Evolutionary conservation across 306 rosid species (phyloP).

Genomic region (Lotus japonicus): DNA sequence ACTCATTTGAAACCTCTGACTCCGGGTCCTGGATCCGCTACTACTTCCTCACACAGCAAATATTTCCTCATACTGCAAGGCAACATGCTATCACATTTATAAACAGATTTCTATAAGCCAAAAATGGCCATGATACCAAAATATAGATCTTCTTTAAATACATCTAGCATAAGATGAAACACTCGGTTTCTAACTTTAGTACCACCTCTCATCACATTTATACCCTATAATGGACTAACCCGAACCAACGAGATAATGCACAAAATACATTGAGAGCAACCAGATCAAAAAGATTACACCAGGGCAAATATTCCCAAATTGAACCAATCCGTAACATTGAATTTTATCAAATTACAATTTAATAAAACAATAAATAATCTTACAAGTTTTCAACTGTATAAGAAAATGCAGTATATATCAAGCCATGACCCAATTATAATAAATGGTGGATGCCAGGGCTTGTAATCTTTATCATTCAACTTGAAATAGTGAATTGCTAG

Average conservation of each 20-base stretch:
- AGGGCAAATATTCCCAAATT: slow-evolving; percentile 10
- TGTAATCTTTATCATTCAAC: slow-evolving; percentile 5
- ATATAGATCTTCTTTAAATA: no score
- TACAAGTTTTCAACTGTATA: slow-evolving; percentile 5
- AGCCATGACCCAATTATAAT: neutral
- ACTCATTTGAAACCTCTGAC: no score
- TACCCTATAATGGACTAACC: neutral
- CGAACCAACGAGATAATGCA: neutral
- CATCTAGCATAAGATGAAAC: slow-evolving; percentile 1
- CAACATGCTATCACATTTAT: neutral
- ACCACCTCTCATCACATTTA: neutral
- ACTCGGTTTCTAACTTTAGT: neutral
- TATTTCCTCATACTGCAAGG: neutral
- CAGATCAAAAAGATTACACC: neutral
- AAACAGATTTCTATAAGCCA: neutral
- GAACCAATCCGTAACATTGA: neutral
- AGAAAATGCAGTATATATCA: neutral
- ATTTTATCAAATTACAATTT: slow-evolving; percentile 7
- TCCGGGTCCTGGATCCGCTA: no score
- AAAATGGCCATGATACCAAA: slow-evolving; percentile 2
- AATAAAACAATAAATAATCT: neutral
- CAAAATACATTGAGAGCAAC: neutral
- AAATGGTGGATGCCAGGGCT: slow-evolving; percentile 13
- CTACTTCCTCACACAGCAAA: no score
- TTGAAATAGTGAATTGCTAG: slow-evolving; percentile 11